Conservation (phyloP, 2,329 filamentous ascomycete species). For the Verticillium tricorpus region DNA sequence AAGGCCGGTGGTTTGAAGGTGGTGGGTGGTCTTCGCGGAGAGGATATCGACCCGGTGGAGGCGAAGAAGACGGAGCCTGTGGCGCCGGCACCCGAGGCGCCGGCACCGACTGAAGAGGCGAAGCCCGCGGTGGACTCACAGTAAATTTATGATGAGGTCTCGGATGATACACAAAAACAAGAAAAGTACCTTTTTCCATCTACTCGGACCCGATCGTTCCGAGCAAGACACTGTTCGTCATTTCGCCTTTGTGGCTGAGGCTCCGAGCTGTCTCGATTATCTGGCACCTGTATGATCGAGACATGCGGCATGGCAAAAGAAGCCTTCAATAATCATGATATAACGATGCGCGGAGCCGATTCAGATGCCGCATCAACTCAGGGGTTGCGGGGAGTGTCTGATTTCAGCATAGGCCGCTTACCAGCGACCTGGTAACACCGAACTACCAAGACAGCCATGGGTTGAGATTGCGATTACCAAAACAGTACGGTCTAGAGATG, state of each 20-base stretch:
- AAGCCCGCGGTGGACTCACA: constrained; percentile 7
- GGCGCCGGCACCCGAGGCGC: constrained; percentile 2
- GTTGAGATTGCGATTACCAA: background rate
- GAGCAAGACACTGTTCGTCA: background rate
- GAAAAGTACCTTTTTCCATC: background rate
- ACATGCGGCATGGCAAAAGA: background rate
- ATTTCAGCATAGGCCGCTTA: background rate
- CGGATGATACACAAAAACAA: background rate
- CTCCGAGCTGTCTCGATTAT: no score
- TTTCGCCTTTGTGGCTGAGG: no score
- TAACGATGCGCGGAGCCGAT: background rate
- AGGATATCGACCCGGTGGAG: constrained; percentile 25
- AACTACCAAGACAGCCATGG: background rate
- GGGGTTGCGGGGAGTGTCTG: background rate
- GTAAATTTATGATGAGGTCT: background rate
- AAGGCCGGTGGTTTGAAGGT: constrained; percentile 41
- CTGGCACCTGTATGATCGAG: no score
- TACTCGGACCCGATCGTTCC: background rate
- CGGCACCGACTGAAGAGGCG: constrained; percentile 9
- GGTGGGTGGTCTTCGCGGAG: constrained; percentile 40
- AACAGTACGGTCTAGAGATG: no score
- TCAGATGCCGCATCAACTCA: background rate
- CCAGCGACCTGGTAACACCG: background rate
- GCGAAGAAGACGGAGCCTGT: constrained; percentile 13
- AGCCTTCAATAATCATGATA: background rate